Base-by-base conservation (phyloP, 176 grass and related monocot genomes). In the Dactylis glomerata region DNA sequence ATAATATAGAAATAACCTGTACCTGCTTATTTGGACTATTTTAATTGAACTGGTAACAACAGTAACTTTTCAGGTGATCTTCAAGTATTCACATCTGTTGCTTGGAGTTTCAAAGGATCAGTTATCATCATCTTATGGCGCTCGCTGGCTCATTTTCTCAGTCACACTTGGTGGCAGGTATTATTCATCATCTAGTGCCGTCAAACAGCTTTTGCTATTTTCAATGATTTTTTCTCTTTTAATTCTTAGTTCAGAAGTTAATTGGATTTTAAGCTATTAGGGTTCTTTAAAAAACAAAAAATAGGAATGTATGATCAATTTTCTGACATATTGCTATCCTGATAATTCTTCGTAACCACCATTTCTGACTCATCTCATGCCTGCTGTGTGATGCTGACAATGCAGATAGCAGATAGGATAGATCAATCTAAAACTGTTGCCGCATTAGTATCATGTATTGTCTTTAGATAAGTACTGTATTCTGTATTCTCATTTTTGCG, bases 81-180 rank as follows among this genome's bases (percentile, higher is more conserved):
- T 47, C 57, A 69, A 71, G 11, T 68, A 57, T 51, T 56, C 46
- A 28, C 17, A 36, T 9, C 44, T 26, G 45, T 85, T 81, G 41
- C 38, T 68, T 56, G 8, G 65, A 57, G 36, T 70, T 37, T 47
- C 28, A 8, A 69, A 45, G 55, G 17, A 19, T 83, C 40, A 40
- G 30, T 46, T 51, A 9, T 69, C 85, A 75, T 58, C 20, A 79
- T 27, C 68, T 68, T 76, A 69, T 31, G 23, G 54, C 30, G 66
- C 51, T 66, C 33, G 71, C 52, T 69, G 36, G 27, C 49, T 41
- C 37, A 75, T 30, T 80, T 75, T 49, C 68, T 82, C 14, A 54
- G 72, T 27, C n/a, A 77, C 41, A 77, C 22, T 31, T 62, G 31
- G 50, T 91, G 76, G 31, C 26, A 81, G 76, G 81, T 91, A 91